A percentile compares a stretch with the other conserved stretches of the same genome.
phyloP scores from a whole-genome alignment of 768 basidiomycete genomes.

The Boletus tylopilopsis region DNA sequence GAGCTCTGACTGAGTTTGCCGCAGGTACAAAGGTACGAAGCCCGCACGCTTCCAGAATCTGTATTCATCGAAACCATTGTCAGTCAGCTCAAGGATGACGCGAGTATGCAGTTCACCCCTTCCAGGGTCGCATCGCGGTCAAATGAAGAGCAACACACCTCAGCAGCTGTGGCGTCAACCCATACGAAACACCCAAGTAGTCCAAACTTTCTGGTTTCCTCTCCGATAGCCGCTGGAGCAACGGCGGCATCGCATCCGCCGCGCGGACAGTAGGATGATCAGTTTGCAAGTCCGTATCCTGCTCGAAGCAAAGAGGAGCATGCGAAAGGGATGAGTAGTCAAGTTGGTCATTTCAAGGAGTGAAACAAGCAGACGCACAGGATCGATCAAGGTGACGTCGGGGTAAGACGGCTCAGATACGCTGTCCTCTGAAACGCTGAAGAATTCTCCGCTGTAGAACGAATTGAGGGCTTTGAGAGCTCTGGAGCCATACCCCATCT shows the following conservation, averaged over 20 bases:
- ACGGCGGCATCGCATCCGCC: conserved; percentile 80
- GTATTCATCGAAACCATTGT: not conserved
- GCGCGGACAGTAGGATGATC: conserved; percentile 76
- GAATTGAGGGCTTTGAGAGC: conserved; percentile 83
- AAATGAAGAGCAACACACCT: conserved; percentile 39
- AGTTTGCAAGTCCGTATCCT: conserved; percentile 61
- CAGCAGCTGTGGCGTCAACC: conserved; percentile 81
- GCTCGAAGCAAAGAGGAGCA: not conserved
- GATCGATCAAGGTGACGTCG: conserved; percentile 47
- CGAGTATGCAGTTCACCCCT: not conserved
- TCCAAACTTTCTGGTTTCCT: conserved; percentile 87
- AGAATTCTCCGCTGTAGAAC: conserved; percentile 92
- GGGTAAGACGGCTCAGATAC: conserved; percentile 53
- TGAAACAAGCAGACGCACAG: conserved; percentile 31
- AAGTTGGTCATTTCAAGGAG: not conserved
- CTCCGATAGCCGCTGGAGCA: conserved; percentile 87
- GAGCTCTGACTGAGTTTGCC: conserved; percentile 91
- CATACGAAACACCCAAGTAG: conserved; percentile 96
- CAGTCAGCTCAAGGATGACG: not conserved
- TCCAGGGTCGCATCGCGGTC: no score
- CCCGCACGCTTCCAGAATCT: conserved; percentile 96
- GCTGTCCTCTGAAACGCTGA: conserved; percentile 72
- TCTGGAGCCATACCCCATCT: conserved; percentile 97
- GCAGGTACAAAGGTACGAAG: conserved; percentile 87
- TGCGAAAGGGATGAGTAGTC: not conserved